These are phyloP conservation scores for Parasarocladium wereldwijsianum DNA, from an alignment of 2,329 filamentous ascomycete genomes.

Conservation along the genomic window DNA sequence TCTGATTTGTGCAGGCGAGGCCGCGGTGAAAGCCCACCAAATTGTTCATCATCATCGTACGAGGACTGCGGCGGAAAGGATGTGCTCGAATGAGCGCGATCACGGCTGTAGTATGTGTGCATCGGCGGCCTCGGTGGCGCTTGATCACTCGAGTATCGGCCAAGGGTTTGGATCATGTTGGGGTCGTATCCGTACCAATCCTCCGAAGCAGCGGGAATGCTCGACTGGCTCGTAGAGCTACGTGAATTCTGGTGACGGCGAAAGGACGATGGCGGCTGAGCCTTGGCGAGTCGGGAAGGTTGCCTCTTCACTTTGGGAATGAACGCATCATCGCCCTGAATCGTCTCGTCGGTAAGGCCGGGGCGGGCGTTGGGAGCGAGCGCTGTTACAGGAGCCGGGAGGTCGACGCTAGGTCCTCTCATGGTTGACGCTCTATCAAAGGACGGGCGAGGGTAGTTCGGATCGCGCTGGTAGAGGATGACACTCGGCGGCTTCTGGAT, in stretches of 20 bases:
- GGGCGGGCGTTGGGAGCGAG: constrained; percentile 46
- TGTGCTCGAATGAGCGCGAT: constrained; percentile 22
- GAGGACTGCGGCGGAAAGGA: constrained; percentile 27
- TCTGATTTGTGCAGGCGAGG: constrained; percentile 29
- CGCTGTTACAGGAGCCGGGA: constrained; percentile 32
- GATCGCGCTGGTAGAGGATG: constrained; percentile 32
- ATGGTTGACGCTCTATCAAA: constrained; percentile 1
- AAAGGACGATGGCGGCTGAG: constrained; percentile 22
- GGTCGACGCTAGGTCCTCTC: background rate
- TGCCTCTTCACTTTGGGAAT: constrained; percentile 36
- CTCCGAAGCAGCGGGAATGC: constrained; percentile 20
- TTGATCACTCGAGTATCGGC: constrained; percentile 19
- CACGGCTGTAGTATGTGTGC: background rate
- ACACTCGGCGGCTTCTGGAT: constrained; percentile 34
- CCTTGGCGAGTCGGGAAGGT: constrained; percentile 37
- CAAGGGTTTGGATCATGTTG: constrained; percentile 14
- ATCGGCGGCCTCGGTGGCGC: constrained; percentile 7
- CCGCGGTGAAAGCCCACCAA: constrained; percentile 33
- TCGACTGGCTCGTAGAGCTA: constrained; percentile 21
- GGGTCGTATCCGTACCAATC: constrained; percentile 23
- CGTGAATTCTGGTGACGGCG: constrained; percentile 25
- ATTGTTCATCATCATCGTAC: constrained; percentile 28
- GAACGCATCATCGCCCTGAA: constrained; percentile 47
- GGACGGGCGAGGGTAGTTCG: constrained; percentile 5
- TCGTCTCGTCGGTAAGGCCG: constrained; percentile 45